Evolutionary conservation across 1,284 basidiomycete genomes (phyloP).

Genomic region (Leccinum pachyderme): DNA sequence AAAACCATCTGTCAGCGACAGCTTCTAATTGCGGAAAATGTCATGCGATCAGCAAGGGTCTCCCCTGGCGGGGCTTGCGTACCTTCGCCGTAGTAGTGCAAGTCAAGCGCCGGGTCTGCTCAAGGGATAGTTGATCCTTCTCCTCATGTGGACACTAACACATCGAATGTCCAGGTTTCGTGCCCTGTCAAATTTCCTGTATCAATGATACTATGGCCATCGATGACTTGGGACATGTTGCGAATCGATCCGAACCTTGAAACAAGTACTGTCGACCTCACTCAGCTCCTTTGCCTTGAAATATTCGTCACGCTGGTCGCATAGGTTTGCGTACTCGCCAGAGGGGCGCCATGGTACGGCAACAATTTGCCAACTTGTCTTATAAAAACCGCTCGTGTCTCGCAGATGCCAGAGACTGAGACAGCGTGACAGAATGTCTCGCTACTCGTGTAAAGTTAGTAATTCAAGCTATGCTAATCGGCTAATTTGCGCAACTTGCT

Average conservation of each 20-base stretch:
- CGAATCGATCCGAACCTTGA: too few species aligned
- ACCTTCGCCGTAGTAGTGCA: background rate
- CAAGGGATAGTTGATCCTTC: background rate
- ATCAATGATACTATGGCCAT: background rate
- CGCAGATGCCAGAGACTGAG: background rate
- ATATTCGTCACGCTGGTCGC: background rate
- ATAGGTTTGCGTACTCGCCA: background rate
- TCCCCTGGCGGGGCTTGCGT: background rate
- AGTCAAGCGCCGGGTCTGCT: background rate
- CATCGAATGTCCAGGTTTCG: background rate
- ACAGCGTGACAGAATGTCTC: background rate
- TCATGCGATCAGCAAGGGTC: background rate
- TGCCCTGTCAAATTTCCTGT: background rate
- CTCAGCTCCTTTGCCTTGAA: background rate
- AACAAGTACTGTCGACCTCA: background rate
- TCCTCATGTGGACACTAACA: background rate
- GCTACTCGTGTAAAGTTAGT: background rate
- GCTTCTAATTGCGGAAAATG: background rate
- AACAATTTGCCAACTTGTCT: background rate
- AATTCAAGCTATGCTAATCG: background rate
- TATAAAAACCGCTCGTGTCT: background rate
- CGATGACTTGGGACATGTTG: too few species aligned
- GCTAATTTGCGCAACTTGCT: background rate
- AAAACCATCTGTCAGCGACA: background rate
- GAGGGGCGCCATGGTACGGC: background rate